Conservation (phyloP, 192 early-diverging fungal genomes). For the Phlyctochytrium arcticum region DNA sequence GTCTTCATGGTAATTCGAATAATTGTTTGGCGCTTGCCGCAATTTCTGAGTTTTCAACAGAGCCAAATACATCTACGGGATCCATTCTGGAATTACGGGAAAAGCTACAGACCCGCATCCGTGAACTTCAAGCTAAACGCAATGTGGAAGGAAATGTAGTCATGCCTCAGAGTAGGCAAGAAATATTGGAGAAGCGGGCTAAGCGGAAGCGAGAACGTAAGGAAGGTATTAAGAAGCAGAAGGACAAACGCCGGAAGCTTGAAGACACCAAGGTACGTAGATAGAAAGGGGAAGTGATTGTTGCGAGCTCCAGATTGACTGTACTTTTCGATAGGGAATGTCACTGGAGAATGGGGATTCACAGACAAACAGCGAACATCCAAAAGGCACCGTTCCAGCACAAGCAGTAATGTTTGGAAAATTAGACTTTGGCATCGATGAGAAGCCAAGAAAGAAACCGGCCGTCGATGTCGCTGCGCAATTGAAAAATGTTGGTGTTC, state of each 20-base stretch:
- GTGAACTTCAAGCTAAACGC: constrained; percentile 55
- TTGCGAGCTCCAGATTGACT: not conserved
- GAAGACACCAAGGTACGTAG: constrained; percentile 20
- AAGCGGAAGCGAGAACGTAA: constrained; percentile 51
- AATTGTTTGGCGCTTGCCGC: no score
- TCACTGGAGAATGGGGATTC: constrained; percentile 8
- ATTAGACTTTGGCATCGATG: constrained; percentile 56
- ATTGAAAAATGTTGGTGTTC: constrained; percentile 50
- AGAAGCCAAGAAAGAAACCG: constrained; percentile 58
- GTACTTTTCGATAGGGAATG: not conserved
- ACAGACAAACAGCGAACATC: not conserved
- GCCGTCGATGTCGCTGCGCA: constrained; percentile 60
- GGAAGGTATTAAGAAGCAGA: constrained; percentile 57
- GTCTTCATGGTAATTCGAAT: no score
- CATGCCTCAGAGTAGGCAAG: constrained; percentile 56
- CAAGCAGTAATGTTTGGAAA: constrained; percentile 59
- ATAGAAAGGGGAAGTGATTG: not conserved
- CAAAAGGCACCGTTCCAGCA: not conserved
- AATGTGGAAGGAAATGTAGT: constrained; percentile 25
- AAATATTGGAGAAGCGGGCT: constrained; percentile 71
- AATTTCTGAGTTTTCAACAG: no score
- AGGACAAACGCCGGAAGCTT: constrained; percentile 48
- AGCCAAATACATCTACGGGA: no score
- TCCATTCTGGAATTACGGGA: constrained; percentile 56
- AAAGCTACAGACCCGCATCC: constrained; percentile 63